Base-by-base conservation (phyloP, 495 filamentous ascomycete genomes). In the Hypoxylon rickii region DNA sequence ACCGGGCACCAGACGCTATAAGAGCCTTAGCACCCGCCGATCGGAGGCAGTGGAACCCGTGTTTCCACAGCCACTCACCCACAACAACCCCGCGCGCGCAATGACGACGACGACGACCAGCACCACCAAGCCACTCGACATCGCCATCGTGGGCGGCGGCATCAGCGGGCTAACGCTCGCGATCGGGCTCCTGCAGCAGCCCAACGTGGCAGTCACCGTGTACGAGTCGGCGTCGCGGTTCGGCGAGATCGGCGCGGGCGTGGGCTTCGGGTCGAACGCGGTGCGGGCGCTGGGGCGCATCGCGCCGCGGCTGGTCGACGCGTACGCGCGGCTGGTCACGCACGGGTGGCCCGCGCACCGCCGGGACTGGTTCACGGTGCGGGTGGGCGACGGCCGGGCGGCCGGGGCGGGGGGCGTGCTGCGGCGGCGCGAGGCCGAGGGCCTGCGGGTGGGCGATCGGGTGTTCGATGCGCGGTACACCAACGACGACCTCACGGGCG, bases 261-360 rank as follows among this genome's bases (percentile, higher is more conserved):
- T 88, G 2, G 78, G 74, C 8, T 79, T 88, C 31, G 79, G 79
- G 0, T 78, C 83, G 26, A 87, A 87, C 62, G 75, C 84, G 5
- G 69, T 78, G 3, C 68, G 74, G 1, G 83, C 84, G 0, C 83
- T 88, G 77, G 59, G 64, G 3, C 32, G 79, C 3, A 76, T 85
- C 41, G 74, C 81, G 24, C 72, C 73, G 7, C 63, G 68, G 1
- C 75, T 86, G 38, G 55, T 72, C 43, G 66, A 69, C 5, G 77
- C 68, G 1, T 61, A 55, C 33, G 1, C 56, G 1, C 59, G 79
- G 70, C 65, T 63, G 56, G 13, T 68, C 59, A 57, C 72, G 65
- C 21, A 66, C 56, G 44, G 74, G 3, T 34, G 29, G 34, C 40
- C 52, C 0, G 17, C 15, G 3, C 44, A 34, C 22, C 3, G 34